A percentile compares a stretch with the other conserved stretches of the same genome.
These are phyloP conservation scores for Diplodia mutila DNA, from an alignment of 2,329 filamentous ascomycete genomes.

Conservation along the genomic window DNA sequence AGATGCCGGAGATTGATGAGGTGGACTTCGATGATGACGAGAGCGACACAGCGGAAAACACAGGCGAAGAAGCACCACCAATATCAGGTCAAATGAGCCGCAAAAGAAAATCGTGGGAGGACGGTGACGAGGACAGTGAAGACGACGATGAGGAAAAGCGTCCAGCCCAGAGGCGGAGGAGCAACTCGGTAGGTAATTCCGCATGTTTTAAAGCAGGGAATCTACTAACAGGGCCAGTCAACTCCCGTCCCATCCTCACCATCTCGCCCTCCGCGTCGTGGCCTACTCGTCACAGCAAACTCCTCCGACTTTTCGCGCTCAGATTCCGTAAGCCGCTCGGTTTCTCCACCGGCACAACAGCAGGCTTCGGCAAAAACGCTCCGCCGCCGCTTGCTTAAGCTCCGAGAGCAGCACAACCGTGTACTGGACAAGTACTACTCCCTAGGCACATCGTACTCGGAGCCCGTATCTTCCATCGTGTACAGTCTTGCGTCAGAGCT, in stretches of 20 bases:
- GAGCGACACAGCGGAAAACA: slow-evolving; percentile 52
- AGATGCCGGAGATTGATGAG: slow-evolving; percentile 89
- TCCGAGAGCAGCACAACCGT: slow-evolving; percentile 76
- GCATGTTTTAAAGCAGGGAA: not conserved
- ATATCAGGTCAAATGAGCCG: slow-evolving; percentile 42
- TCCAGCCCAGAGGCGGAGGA: slow-evolving; percentile 78
- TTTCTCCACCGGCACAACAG: slow-evolving; percentile 46
- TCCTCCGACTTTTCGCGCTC: slow-evolving; percentile 47
- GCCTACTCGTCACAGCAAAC: slow-evolving; percentile 54
- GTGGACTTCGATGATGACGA: slow-evolving; percentile 66
- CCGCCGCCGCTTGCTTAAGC: slow-evolving; percentile 71
- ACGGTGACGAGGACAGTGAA: slow-evolving; percentile 66
- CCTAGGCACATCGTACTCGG: slow-evolving; percentile 86
- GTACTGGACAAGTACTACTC: slow-evolving; percentile 83
- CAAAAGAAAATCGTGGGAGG: slow-evolving; percentile 48
- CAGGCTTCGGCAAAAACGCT: slow-evolving; percentile 72
- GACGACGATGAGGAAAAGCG: slow-evolving; percentile 73
- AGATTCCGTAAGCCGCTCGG: slow-evolving; percentile 43
- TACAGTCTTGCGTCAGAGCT: slow-evolving; percentile 95
- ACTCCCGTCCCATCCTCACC: slow-evolving; percentile 71
- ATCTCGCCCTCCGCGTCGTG: slow-evolving; percentile 61
- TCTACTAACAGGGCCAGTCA: slow-evolving; percentile 51
- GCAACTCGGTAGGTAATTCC: slow-evolving; percentile 75
- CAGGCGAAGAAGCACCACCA: slow-evolving; percentile 35
- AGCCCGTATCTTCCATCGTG: slow-evolving; percentile 91